Evolutionary conservation across 352 stramenopile species (phyloP), one percentile per base, ranked within the genome.

Genomic region (Chrysophaeum taylorii): DNA sequence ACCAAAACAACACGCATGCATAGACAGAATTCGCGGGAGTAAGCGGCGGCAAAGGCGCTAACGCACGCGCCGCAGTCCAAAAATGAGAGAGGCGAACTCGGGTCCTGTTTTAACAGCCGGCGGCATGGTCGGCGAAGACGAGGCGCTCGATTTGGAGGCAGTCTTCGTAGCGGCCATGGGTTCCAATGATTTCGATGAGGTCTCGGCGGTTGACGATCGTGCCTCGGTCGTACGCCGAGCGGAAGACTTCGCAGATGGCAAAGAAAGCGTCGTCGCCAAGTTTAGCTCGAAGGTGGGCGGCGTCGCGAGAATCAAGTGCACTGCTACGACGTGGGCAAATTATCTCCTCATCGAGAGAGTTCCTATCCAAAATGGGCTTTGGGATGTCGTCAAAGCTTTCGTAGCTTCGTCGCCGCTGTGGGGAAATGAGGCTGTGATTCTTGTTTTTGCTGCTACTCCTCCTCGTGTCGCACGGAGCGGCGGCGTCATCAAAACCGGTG

Each of bases 101-200:
- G n/a, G n/a, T n/a, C n/a, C n/a, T n/a, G n/a, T n/a, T n/a, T n/a
- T n/a, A n/a, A n/a, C n/a, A n/a, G n/a, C n/a, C n/a, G n/a, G n/a
- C n/a, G n/a, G n/a, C n/a, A n/a, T n/a, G 25, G 25, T 63, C 52
- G 27, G 29, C 29, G 52, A 63, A 63, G 52, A 63, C 52, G 27
- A 63, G 7, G 12, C 39, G 52, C 52, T 63, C 52, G 52, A 63
- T 31, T 2, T 15, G 27, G 27, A 63, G 52, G 52, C 52, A 63
- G 9, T 15, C 25, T 25, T 33, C 52, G 52, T 63, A 63, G 7
- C 27, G 27, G 52, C 27, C 9, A 15, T 33, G 25, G 52, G 52
- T n/a, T n/a, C n/a, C n/a, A 23, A 35, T 31, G 27, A 63, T n/a
- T 7, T 63, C 52, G 9, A 63, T 31, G 33, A 63, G n/a, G 25